phyloP scores from a whole-genome alignment of 2,329 filamentous ascomycete species.

The Botrytis paeoniae region DNA sequence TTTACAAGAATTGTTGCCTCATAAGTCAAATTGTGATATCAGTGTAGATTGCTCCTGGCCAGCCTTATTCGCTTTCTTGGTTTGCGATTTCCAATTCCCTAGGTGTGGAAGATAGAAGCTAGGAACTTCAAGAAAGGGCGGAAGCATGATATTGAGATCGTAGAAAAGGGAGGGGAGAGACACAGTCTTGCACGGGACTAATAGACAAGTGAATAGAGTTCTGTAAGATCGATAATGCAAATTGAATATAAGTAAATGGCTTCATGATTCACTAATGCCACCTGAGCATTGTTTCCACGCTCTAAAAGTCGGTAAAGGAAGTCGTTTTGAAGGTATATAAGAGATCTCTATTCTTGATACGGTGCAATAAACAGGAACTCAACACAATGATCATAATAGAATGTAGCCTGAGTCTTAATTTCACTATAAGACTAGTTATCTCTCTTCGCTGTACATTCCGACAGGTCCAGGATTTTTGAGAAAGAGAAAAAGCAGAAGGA shows the following conservation, averaged over 20 bases:
- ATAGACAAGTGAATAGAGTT: background rate
- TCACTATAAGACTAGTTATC: background rate
- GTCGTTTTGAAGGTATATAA: background rate
- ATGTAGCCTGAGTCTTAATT: too few species aligned
- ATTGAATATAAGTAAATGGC: background rate
- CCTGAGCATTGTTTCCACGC: background rate
- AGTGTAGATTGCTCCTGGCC: background rate
- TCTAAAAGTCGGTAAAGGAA: background rate
- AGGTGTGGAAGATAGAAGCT: background rate
- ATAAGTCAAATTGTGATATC: background rate
- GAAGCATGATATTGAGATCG: background rate
- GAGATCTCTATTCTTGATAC: accelerated
- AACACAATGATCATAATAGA: too few species aligned
- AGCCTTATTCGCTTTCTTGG: too few species aligned
- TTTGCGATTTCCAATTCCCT: too few species aligned
- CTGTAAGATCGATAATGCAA: background rate
- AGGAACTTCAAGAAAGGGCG: too few species aligned
- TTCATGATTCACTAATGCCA: background rate
- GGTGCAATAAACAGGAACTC: too few species aligned
- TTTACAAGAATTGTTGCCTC: background rate
- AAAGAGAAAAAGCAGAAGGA: accelerated
- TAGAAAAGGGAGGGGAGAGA: background rate
- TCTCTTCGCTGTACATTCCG: background rate
- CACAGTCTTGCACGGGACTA: accelerated
- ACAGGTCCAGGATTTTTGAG: background rate